Evolutionary conservation across 2,329 filamentous ascomycete species (phyloP), one percentile per base, ranked within the genome.

Genomic region (Aspergillus clavatus): DNA sequence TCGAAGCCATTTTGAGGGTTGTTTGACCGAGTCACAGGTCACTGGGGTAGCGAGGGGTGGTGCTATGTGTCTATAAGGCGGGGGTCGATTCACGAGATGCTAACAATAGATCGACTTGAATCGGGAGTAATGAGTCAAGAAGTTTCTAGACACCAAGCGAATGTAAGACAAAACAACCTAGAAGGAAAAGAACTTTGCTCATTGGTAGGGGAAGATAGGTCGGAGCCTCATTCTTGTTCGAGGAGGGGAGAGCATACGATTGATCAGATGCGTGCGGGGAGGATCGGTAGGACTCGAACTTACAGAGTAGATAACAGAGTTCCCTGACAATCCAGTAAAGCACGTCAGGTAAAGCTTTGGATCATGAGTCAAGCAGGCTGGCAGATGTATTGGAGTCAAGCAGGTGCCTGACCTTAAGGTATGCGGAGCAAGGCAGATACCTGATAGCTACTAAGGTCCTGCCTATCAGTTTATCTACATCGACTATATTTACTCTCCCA

Each of bases 1-100:
- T 80, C 43, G 77, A 74, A 48, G 76, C 67, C 73, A 81, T 81
- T 65, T 53, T 40, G 23, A 28, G 33, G 37, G 24, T 8, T 42
- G 4, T 23, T 40, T 19, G n/a, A 29, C n/a, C 16, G 16, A 38
- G 45, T 43, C 24, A 41, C 45, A 14, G n/a, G 6, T 24, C 26
- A 45, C 22, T 10, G 28, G 26, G 24, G 19, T 19, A 10, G 19
- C 6, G 31, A 35, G 16, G 16, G 5, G 21, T 10, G 33, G 7
- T 19, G 33, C 21, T 8, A 36, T 16, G 23, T 24, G 23, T 8
- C 8, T 24, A n/a, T n/a, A n/a, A n/a, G n/a, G n/a, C n/a, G n/a
- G n/a, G n/a, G n/a, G n/a, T n/a, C n/a, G n/a, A n/a, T n/a, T 33
- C 14, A 7, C 2, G 29, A 33, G 14, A 16, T 8, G n/a, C 29